Base-by-base conservation (phyloP, 495 filamentous ascomycete genomes). In the Penicillium steckii region DNA sequence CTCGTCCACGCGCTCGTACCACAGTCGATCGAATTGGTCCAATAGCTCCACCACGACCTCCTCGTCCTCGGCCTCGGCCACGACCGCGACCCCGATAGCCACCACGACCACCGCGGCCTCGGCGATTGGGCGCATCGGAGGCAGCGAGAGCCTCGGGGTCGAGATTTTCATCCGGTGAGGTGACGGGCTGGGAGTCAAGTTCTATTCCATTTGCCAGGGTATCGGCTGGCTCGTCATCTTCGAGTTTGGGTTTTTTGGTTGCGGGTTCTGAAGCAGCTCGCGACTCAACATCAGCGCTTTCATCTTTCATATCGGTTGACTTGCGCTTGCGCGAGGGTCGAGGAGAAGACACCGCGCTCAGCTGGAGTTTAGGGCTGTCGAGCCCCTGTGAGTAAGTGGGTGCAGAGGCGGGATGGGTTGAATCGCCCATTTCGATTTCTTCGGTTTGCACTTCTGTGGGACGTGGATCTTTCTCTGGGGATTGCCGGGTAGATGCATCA, bases 31-130 rank as follows among this genome's bases (percentile, higher is more conserved):
- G 59, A 32, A 53, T 42, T 10, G 62, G 56, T 3, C 41, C 62
- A 8, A 57, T 43, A 8, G 47, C 54, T 1, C 62, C 67, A 15
- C 64, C 69, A 35, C 67, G 66, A 27, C 65, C 61, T 12, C 68
- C 65, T 27, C 65, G 61, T n/a, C 72, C 72, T 38, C 71, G 62
- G 23, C 68, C 70, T 4, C 71, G 62, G 3, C 49, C 67, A 24
- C 72, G 68, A 13, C 48, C 59, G 3, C 62, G 59, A 33, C 56
- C 61, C 4, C 64, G 60, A 25, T 46, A 51, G 19, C 47, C 52
- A 38, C 67, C 64, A 21, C 67, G 57, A 29, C 68, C 66, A 24
- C 70, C 70, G 40, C 75, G 72, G 32, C 65, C 64, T 53, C 69
- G 52, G 37, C 72, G 40, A 7, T 48, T 47, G 7, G 52, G 40